Base-by-base conservation (phyloP, 352 stramenopile genomes). In the Phytophthora parvispora region DNA sequence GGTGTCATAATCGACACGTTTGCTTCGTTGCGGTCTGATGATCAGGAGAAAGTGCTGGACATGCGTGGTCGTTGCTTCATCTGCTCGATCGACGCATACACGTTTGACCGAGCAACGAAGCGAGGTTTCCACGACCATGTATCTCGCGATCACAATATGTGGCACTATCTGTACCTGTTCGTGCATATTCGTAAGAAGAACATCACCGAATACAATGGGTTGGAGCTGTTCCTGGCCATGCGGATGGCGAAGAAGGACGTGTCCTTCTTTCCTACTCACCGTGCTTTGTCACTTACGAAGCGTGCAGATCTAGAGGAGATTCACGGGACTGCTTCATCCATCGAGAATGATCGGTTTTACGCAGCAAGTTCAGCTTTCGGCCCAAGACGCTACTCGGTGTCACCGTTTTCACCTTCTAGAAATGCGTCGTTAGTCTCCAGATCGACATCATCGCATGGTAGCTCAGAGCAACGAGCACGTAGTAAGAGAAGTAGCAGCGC, bases 1-100 rank as follows among this genome's bases (percentile, higher is more conserved):
- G 86, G 84, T 25, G 80, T 94, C 20, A 94, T 94, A 63, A 91
- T 94, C 55, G 86, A 94, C 53, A 94, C 80, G 18, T 94, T 94
- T 56, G 86, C 86, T 32, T 89, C 81, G n/a, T 61, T 94, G 40
- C 84, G 86, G 4, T 83, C 75, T 1, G 73, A 80, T 2, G 84
- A 94, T 65, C 77, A 87, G 47, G 82, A 93, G 34, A 92, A 87
- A 61, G 69, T 78, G 8, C 72, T 81, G 61, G 86, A 93, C 36
- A 91, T 92, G 78, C 80, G 86, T 42, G 85, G 72, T 15, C 83
- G 84, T 3, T 94, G 86, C 53, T 94, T 94, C 40, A 92, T 94
- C 51, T 94, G 86, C 74, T 93, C 86, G 1, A 90, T 92, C 54
- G 84, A 94, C 47, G 85, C 83, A 9, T 93, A 92, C 72, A 87